Base-by-base conservation (phyloP, 2,329 filamentous ascomycete species). In the Botryotinia globosa region DNA sequence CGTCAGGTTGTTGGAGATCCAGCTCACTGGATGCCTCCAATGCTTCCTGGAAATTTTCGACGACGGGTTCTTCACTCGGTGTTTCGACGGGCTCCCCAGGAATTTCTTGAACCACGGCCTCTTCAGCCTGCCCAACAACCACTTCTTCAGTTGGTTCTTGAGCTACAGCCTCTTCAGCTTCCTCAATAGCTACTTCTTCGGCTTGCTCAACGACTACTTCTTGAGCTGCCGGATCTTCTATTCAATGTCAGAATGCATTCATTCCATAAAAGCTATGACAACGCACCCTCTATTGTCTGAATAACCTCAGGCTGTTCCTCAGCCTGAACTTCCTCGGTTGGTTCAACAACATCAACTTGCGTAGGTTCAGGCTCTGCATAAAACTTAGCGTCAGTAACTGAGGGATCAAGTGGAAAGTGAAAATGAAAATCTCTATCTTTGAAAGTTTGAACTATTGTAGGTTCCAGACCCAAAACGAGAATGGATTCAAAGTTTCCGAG, bases 301-400 rank as follows among this genome's bases (percentile, higher is more conserved):
- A 51, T 32, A 7, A n/a, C 22, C 22, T 32, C 67, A 61, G 39
- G 3, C 22, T 45, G 39, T 32, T 25, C 54, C 12, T 61, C 39
- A 20, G 5, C 51, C 18, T 62, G 37, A 39, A 32, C 0, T 22
- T 70, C 56, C 44, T 70, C 56, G 32, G 4, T 14, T 54, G 68
- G 22, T 51, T 70, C 32, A 63, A 18, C 32, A 18, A 22, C 32
- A 70, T 63, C 58, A 62, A 32, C 7, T 63, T 44, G 29, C 12
- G 32, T n/a, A 70, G 42, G 39, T 4, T 45, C 58, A 63, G 68
- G 16, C 32, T 63, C 54, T 70, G 14, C 14, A 48, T 8, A 22
- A 22, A 37, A 70, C 20, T 70, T 54, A 63, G 32, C 58, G 68
- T 70, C 32, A 70, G 68, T 39, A n/a, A 20, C 25, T n/a, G 16